These are phyloP conservation scores for Auricularia sp. DNA, from an alignment of 768 basidiomycete species.

Conservation along the genomic window DNA sequence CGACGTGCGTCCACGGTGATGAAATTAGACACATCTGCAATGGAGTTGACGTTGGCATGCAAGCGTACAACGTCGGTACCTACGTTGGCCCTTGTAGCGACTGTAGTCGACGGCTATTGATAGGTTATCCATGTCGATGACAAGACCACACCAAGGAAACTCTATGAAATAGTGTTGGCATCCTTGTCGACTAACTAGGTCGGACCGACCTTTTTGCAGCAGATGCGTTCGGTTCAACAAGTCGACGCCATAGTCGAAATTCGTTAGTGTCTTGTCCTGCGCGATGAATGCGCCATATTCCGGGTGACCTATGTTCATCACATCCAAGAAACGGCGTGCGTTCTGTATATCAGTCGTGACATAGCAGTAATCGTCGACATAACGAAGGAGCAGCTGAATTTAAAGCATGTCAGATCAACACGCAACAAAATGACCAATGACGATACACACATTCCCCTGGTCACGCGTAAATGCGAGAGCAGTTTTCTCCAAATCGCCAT, in stretches of 20 bases:
- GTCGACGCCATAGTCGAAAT: conserved; percentile 58
- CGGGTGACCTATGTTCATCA: conserved; percentile 75
- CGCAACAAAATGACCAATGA: too few relatives aligned
- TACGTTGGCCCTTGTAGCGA: conserved; percentile 54
- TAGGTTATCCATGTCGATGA: conserved; percentile 65
- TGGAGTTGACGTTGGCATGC: background rate
- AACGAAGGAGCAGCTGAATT: conserved; percentile 59
- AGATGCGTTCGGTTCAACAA: conserved; percentile 44
- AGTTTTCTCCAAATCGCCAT: conserved; percentile 74
- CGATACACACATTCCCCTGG: background rate
- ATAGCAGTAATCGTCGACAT: conserved; percentile 93
- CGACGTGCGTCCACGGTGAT: conserved; percentile 61
- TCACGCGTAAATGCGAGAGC: conserved; percentile 32
- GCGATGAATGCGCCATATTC: conserved; percentile 92
- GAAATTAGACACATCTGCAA: conserved; percentile 49
- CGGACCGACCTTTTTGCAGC: conserved; percentile 27
- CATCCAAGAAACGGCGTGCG: conserved; percentile 59
- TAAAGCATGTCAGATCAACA: background rate
- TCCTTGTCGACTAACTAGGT: too few relatives aligned
- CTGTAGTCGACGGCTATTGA: conserved; percentile 73
- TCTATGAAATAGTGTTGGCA: conserved; percentile 27
- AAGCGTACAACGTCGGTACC: conserved; percentile 12
- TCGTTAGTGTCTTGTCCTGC: conserved; percentile 78
- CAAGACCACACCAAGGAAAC: conserved; percentile 90
- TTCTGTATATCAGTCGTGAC: conserved; percentile 55